Conservation (phyloP, 495 filamentous ascomycete species). For the Tuber calosporum region DNA sequence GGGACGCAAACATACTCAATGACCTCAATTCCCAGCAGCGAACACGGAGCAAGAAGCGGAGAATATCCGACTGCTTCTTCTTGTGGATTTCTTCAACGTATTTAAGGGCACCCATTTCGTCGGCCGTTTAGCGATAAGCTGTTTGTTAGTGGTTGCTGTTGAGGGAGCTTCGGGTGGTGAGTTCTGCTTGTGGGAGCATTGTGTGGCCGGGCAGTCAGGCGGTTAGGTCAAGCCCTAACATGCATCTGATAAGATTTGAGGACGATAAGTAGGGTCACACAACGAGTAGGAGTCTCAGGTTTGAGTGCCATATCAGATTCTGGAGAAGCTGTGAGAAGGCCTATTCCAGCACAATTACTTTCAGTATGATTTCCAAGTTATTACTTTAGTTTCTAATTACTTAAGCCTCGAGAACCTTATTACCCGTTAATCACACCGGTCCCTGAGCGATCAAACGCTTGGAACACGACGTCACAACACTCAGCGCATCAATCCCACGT, state of each 20-base stretch:
- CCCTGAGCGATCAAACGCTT: neutral
- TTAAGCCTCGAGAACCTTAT: neutral
- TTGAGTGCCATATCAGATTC: neutral
- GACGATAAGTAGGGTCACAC: neutral
- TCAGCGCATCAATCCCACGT: neutral
- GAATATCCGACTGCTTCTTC: conserved; percentile 99
- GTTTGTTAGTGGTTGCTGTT: conserved; percentile 12
- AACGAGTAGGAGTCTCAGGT: neutral
- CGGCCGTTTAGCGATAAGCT: conserved; percentile 17
- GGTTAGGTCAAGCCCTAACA: neutral
- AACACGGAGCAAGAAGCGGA: conserved; percentile 98
- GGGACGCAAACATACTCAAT: conserved; percentile 41
- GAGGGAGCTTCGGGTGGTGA: neutral
- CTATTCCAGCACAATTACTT: neutral
- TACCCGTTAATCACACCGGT: neutral
- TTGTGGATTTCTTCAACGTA: conserved; percentile 99
- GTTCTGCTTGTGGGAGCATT: neutral
- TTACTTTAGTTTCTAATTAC: neutral
- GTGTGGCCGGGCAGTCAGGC: neutral
- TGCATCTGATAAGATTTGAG: neutral
- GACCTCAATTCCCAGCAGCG: conserved; percentile 99
- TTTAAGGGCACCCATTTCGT: conserved; percentile 85
- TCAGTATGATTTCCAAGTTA: neutral
- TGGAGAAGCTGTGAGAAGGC: neutral
- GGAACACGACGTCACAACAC: neutral